Base-by-base conservation (phyloP, 2,329 filamentous ascomycete genomes). In the Fusarium cyanostomum region DNA sequence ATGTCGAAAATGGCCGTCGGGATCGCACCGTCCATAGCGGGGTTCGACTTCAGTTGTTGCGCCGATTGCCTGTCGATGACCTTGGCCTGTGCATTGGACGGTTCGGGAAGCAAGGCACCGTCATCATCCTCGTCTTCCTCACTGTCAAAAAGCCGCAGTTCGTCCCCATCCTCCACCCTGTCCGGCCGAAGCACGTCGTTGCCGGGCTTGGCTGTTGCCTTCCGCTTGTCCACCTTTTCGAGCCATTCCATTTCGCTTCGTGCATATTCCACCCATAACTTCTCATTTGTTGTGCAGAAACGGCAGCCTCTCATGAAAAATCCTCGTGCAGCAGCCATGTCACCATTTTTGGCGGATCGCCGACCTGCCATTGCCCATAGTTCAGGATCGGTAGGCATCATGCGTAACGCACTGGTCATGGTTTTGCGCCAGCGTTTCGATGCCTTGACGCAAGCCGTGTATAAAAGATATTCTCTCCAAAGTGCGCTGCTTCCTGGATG, bases 171-270 rank as follows among this genome's bases (percentile, higher is more conserved):
- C n/a, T 82, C 78, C 28, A 80, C 78, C 15, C 77, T 76, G 28
- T 81, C 81, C 5, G 86, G 77, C 37, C 77, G 76, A 61, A 84
- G 74, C 45, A 76, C 70, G 62, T 77, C 75, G 31, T 75, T 74
- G 1, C 70, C 70, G 13, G 73, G 70, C 72, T 90, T 83, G 44
- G 86, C 84, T 31, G 86, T 83, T 34, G 83, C 84, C 76, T 89
- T 88, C 74, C 92, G 86, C 59, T 86, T 87, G 56, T 91, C 88
- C 72, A 98, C 87, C 78, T 91, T 93, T 48, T 86, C 87, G 53
- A 98, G 82, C 82, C 96, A 98, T 62, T 95, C 89, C 87, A 97
- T 92, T 81, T 99, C 95, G 72, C 94, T 84, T 72, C 91, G 89
- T 8, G 91, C 90, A 74, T 97, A 98, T 78, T 97, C 92, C 30